Evolutionary conservation across 2,329 filamentous ascomycete species (phyloP), one percentile per base, ranked within the genome.

Genomic region (Colletotrichum tabaci): DNA sequence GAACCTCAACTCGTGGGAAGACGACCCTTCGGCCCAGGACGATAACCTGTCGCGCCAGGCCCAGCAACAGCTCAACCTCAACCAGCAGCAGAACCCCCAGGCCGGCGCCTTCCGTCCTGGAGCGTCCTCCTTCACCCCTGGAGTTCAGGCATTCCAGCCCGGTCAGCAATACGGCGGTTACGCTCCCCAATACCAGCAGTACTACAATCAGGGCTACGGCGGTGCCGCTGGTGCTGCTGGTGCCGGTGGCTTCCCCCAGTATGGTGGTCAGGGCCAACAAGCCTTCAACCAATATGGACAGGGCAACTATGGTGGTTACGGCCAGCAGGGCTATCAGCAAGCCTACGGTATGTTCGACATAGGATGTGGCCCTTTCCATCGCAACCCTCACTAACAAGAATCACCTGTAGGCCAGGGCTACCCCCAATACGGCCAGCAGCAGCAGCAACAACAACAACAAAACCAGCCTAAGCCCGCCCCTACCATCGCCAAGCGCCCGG

Each of bases 1-100:
- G 77, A 91, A 95, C 82, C 93, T 94, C 79, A 95, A 97, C 83
- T 98, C 95, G 74, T 98, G 96, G 94, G 95, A 98, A 85, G 94
- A 97, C 79, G 94, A 95, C 79, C 91, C 92, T 78, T 87, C 92
- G 66, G 91, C 90, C 74, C 92, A 94, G 86, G 92, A 95, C 78
- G 92, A 94, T 77, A 90, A 90, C 81, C 90, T 97, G 82, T 90
- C 93, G 74, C 91, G 91, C 77, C 93, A 95, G 86, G 85, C 93
- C 47, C 90, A 92, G 77, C 90, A 92, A 81, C 91, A 93, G 81
- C 88, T 95, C 82, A 94, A 94, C 82, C 81, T 95, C 79, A 93
- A 92, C 81, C 85, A 86, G 64, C 82, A 84, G 74, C 83, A 83
- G 75, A 82, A 80, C 74, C 81, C 79, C 74, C 81, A 81, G 71